Evolutionary conservation across 1,284 basidiomycete genomes (phyloP).

Genomic region (Malassezia arunalokei): DNA sequence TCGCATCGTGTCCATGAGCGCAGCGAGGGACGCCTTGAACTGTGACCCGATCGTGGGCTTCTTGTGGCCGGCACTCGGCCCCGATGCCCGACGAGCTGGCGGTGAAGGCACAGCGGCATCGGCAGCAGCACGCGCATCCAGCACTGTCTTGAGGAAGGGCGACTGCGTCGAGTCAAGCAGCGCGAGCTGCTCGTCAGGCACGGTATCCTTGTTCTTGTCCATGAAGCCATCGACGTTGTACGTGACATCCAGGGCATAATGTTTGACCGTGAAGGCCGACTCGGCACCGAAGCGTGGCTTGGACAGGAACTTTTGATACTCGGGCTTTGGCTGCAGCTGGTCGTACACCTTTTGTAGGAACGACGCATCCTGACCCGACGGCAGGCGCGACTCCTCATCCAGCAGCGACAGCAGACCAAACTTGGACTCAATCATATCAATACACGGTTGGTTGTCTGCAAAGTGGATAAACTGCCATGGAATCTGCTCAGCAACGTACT

Average conservation of each 20-base stretch:
- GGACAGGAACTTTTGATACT: slow-evolving; percentile 82
- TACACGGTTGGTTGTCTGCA: slow-evolving; percentile 93
- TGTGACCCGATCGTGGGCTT: slow-evolving; percentile 97
- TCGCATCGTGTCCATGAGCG: slow-evolving; percentile 91
- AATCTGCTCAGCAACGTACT: slow-evolving; percentile 95
- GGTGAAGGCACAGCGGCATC: slow-evolving; percentile 48
- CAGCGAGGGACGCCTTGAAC: slow-evolving; percentile 88
- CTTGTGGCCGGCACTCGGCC: slow-evolving; percentile 56
- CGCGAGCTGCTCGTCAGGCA: slow-evolving; percentile 91
- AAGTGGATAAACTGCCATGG: slow-evolving; percentile 99
- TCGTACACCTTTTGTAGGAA: slow-evolving; percentile 86
- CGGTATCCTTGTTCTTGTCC: slow-evolving; percentile 97
- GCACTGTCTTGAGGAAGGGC: slow-evolving; percentile 80
- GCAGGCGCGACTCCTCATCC: slow-evolving; percentile 95
- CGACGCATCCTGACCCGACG: slow-evolving; percentile 79
- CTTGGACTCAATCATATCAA: slow-evolving; percentile 95
- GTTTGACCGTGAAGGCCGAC: slow-evolving; percentile 91
- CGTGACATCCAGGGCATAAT: slow-evolving; percentile 94
- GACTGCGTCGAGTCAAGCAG: slow-evolving; percentile 77
- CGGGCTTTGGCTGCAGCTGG: slow-evolving; percentile 66
- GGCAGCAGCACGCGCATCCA: slow-evolving; percentile 69
- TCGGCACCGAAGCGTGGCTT: slow-evolving; percentile 87
- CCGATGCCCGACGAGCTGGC: slow-evolving; percentile 17
- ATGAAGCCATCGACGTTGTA: slow-evolving; percentile 97
- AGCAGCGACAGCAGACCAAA: slow-evolving; percentile 86